Base-by-base conservation (phyloP, 2,329 filamentous ascomycete genomes). In the Neonectria hederae region DNA sequence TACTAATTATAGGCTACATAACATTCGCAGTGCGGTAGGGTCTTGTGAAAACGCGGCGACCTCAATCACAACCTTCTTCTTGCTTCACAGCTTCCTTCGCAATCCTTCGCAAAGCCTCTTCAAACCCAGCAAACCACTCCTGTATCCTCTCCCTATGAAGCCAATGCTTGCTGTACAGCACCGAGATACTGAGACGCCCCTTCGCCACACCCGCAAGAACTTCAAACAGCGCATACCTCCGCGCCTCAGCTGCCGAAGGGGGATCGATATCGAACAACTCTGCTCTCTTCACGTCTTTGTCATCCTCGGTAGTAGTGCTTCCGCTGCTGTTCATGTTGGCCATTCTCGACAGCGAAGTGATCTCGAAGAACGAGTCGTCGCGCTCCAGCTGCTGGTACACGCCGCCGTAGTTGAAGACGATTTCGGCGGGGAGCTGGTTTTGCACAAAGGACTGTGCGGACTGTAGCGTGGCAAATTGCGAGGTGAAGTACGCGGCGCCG, bases 341-440 rank as follows among this genome's bases (percentile, higher is more conserved):
- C 62, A 60, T 64, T 40, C 38, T 43, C 3, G 32, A 56, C 13
- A 64, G 45, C 10, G 62, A 60, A 17, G 32, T 35, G 13, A 35
- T 35, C 13, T 49, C 42, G n/a, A 63, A 59, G 6, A 63, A 46
- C 9, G 21, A 51, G 10, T 63, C 51, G 8, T 11, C 35, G 14
- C 49, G 51, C 43, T 63, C 61, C 13, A 63, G 61, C 19, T 63
- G 61, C 26, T 59, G 61, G 24, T 59, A 63, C 19, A 28, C 35
- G 5, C 55, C 61, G n/a, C 46, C 43, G 21, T 56, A 63, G 21
- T 63, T 63, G 26, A 63, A 64, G 38, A 64, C 62, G n/a, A 64
- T 53, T 19, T 64, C 62, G 17, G 28, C 62, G 4, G 56, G 62
- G 10, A 64, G 51, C 9, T 60, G 51, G 3, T 19, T 35, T 35